These are phyloP conservation scores for Clausena lansium DNA, from an alignment of 345 rosid species.

Conservation along the genomic window DNA sequence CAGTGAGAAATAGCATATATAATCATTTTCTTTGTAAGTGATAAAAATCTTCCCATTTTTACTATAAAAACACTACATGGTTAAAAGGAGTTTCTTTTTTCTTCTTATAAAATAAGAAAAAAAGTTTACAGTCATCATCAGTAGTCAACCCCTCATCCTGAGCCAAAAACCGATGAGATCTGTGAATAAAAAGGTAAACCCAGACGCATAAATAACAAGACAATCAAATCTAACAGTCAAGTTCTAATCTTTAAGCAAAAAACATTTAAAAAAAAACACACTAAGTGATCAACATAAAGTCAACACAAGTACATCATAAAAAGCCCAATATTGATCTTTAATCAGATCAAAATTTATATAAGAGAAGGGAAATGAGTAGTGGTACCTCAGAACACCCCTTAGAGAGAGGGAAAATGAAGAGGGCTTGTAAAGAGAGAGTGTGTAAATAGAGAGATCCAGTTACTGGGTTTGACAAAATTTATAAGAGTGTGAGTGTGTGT, in stretches of 20 bases:
- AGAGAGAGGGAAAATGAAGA: neutral
- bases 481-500: neutral
- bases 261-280: no score
- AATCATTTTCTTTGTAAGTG: neutral
- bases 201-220: neutral
- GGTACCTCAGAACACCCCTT: conserved; percentile 57
- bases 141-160: neutral
- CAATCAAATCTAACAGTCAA: neutral
- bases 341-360: neutral
- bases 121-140: neutral
- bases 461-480: no score
- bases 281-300: neutral
- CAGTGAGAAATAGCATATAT: neutral
- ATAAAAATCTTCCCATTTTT: neutral
- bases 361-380: neutral
- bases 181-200: neutral
- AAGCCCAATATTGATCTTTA: neutral
- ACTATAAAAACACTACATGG: neutral
- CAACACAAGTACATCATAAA: neutral
- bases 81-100: neutral
- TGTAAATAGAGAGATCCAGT: no score
- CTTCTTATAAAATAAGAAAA: neutral
- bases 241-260: conserved; percentile 3
- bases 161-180: conserved; percentile 12
- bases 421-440: neutral